Conservation (phyloP, 441 rosid genomes). For the Theobroma grandiflorum region DNA sequence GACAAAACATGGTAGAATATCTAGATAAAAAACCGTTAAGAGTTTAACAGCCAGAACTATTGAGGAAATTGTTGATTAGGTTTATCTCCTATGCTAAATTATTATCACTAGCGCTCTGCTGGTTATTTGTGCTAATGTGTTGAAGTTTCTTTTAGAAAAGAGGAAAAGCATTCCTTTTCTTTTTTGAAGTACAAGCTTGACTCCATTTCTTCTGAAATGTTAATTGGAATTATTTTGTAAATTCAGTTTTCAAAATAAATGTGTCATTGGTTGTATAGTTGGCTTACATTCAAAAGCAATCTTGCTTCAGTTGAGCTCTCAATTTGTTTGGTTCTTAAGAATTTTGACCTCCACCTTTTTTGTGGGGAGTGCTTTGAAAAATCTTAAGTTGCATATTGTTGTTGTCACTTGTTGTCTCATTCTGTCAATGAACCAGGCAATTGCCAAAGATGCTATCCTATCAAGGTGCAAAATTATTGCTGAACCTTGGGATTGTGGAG, state of each 20-base stretch:
- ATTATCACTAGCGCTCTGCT: constrained; percentile 9
- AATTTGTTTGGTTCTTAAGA: not conserved
- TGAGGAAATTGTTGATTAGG: constrained; percentile 5
- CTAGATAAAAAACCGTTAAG: not conserved
- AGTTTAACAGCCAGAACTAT: constrained; percentile 8
- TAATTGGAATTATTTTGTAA: constrained; percentile 3
- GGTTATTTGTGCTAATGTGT: not conserved
- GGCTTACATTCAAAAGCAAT: not conserved
- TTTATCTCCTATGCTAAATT: not conserved
- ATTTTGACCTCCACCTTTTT: not conserved
- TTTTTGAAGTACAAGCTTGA: not conserved
- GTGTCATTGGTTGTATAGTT: not conserved
- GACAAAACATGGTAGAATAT: constrained; percentile 14
- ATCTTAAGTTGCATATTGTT: not conserved
- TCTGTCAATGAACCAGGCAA: constrained; percentile 62
- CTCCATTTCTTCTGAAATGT: constrained; percentile 1
- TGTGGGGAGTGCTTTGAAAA: not conserved
- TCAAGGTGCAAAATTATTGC: constrained; percentile 93
- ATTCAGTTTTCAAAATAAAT: not conserved
- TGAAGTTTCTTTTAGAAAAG: constrained; percentile 3
- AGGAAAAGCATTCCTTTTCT: not conserved
- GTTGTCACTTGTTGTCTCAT: not conserved
- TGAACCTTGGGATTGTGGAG: constrained; percentile 99
- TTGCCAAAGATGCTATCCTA: constrained; percentile 78
- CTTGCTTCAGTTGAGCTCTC: not conserved